A percentile compares a stretch with the other conserved stretches of the same genome.
Conservation (phyloP, 208 protist genomes). For the Crithidia sp. region DNA sequence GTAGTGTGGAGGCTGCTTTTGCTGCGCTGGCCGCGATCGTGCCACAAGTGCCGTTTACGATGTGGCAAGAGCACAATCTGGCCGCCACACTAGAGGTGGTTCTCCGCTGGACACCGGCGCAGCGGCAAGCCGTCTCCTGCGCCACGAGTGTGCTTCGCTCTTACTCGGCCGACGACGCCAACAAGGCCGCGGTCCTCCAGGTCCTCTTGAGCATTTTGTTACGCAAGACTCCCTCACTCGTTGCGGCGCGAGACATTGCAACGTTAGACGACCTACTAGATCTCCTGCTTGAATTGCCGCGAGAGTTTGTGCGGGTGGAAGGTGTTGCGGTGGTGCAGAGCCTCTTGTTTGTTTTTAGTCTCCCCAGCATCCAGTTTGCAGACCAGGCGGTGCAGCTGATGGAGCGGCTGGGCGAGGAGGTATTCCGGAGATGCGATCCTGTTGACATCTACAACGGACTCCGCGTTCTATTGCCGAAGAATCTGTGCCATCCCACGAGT, state of each 20-base stretch:
- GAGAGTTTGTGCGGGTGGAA: conserved; percentile 46
- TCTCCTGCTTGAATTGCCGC: conserved; percentile 49
- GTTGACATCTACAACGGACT: conserved; percentile 46
- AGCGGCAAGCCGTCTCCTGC: conserved; percentile 41
- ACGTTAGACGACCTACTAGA: conserved; percentile 51
- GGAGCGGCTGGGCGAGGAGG: conserved; percentile 39
- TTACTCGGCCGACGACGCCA: conserved; percentile 22
- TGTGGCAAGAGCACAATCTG: conserved; percentile 61
- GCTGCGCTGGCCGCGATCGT: conserved; percentile 39
- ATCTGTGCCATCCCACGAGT: conserved; percentile 59
- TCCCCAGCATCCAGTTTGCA: conserved; percentile 83
- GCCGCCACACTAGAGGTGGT: conserved; percentile 58
- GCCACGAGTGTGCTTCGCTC: conserved; percentile 44
- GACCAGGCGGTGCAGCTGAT: conserved; percentile 46
- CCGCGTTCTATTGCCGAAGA: conserved; percentile 54
- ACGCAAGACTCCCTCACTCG: conserved; percentile 21
- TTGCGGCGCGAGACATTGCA: conserved; percentile 34
- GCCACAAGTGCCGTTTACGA: conserved; percentile 33
- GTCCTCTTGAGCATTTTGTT: conserved; percentile 39
- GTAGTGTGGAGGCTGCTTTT: conserved; percentile 43
- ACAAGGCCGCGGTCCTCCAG: conserved; percentile 29
- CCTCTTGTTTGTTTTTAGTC: conserved; percentile 44
- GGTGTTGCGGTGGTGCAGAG: conserved; percentile 28
- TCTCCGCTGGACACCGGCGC: conserved; percentile 59
- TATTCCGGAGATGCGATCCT: conserved; percentile 37